These are phyloP conservation scores for Tuber borchii DNA, from an alignment of 495 filamentous ascomycete genomes.

Conservation along the genomic window DNA sequence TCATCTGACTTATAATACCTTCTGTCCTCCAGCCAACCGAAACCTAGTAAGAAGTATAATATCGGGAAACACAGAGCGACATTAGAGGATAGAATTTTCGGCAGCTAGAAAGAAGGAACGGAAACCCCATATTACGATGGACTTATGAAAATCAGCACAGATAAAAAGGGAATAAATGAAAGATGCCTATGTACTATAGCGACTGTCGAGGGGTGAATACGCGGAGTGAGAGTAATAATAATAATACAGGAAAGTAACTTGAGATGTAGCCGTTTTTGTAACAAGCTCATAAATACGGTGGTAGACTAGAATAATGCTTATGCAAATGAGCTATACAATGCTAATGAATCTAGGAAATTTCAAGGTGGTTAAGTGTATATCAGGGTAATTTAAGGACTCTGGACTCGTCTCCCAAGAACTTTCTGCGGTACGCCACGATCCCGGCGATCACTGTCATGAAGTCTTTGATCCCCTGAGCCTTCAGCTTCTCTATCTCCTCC, in stretches of 20 bases:
- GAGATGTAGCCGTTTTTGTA: neutral
- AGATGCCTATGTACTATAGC: neutral
- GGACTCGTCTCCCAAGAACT: slow-evolving; percentile 32
- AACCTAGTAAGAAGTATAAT: neutral
- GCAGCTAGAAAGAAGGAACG: neutral
- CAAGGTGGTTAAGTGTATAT: neutral
- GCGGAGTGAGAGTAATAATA: neutral
- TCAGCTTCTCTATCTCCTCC: slow-evolving; percentile 67
- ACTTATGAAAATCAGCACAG: neutral
- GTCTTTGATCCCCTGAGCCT: slow-evolving; percentile 66
- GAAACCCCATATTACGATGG: neutral
- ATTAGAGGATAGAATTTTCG: neutral
- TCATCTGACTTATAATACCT: neutral
- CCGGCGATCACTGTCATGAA: slow-evolving; percentile 71
- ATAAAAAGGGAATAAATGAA: neutral
- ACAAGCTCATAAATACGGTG: neutral
- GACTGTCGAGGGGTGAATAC: neutral
- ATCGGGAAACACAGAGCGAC: neutral
- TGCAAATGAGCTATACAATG: neutral
- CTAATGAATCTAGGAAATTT: slow-evolving; percentile 1
- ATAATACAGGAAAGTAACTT: neutral
- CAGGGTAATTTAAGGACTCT: slow-evolving; percentile 28
- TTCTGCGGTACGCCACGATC: slow-evolving; percentile 69
- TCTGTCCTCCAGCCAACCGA: neutral
- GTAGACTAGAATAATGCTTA: neutral